Evolutionary conservation across 2,329 filamentous ascomycete species (phyloP).

Genomic region (Colletotrichum tamarilloi): DNA sequence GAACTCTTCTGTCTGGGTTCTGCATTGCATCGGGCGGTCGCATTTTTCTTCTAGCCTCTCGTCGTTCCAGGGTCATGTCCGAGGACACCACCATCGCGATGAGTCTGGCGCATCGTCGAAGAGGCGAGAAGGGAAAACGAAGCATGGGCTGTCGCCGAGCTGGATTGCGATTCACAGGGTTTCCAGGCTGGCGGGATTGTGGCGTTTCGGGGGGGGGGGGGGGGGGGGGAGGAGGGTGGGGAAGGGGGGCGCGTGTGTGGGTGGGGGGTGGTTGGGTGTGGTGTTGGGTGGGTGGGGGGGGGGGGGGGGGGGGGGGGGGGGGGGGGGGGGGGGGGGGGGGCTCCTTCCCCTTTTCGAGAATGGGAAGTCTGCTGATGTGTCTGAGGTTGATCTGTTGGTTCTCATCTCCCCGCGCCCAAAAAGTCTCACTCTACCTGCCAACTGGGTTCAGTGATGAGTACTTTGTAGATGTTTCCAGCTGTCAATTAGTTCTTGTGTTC

Average conservation of each 20-base stretch:
- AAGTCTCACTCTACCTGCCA: not conserved
- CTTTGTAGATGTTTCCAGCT: not conserved
- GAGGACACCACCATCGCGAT: not conserved
- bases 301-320: constrained; percentile 1
- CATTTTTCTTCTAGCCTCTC: not conserved
- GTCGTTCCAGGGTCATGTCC: not conserved
- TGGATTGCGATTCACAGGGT: constrained; percentile 14
- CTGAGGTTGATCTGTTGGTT: not conserved
- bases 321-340: not conserved
- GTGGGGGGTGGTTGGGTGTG: not conserved
- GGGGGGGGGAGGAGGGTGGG: not conserved
- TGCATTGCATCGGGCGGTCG: constrained; percentile 13
- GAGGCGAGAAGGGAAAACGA: constrained; percentile 10
- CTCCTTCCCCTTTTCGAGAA: not conserved
- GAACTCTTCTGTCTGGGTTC: not conserved
- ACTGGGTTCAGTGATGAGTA: not conserved
- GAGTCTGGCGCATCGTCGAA: not conserved
- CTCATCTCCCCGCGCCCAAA: not conserved
- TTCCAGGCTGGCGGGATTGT: constrained; percentile 19
- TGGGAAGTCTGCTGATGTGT: not conserved
- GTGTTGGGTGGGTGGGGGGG: not conserved
- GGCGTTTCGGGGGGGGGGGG: constrained; percentile 11
- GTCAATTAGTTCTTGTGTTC: constrained; percentile 10
- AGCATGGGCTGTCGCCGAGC: constrained; percentile 4
- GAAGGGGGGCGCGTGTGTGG: not conserved